Conservation (phyloP, 73 alveolate species). For the Blepharisma stoltei region DNA sequence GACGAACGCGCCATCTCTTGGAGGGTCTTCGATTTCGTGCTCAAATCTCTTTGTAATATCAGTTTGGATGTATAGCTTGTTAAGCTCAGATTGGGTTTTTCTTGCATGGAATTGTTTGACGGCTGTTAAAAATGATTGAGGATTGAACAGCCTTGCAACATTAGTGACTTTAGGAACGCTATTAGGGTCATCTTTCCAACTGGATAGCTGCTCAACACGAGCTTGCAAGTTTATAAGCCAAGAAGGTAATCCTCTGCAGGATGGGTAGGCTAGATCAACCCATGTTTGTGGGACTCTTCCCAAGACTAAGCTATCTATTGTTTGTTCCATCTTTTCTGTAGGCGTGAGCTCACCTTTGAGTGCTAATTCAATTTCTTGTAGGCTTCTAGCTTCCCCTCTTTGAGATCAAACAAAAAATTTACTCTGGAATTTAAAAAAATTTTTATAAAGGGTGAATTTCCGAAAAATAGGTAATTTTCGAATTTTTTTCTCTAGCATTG, state of each 20-base stretch:
- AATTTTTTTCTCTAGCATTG: no score
- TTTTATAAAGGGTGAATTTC: neutral
- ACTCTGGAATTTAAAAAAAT: neutral
- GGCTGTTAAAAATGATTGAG: conserved; percentile 99
- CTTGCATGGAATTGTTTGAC: conserved; percentile 97
- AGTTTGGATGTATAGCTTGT: conserved; percentile 94
- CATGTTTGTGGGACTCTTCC: conserved; percentile 95
- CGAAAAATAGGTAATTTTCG: no score
- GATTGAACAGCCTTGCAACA: conserved; percentile 98
- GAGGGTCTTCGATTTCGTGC: conserved; percentile 84
- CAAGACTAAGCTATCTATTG: conserved; percentile 85
- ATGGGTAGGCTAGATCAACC: conserved; percentile 95
- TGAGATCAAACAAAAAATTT: conserved; percentile 1
- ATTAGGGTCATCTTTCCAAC: conserved; percentile 93
- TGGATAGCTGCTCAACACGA: conserved; percentile 91
- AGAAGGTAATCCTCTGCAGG: conserved; percentile 95
- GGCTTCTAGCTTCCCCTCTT: no score
- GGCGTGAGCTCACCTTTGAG: conserved; percentile 97
- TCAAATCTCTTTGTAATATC: conserved; percentile 96
- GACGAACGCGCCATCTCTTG: conserved; percentile 82
- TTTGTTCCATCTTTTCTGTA: conserved; percentile 95
- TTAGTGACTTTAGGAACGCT: conserved; percentile 88
- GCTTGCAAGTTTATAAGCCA: conserved; percentile 94
- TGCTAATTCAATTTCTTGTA: conserved; percentile 89
- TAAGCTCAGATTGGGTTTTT: conserved; percentile 89